A percentile compares a stretch with the other conserved stretches of the same genome.
Evolutionary conservation across 371 early-diverging fungal genomes (phyloP).

Genomic region (Conidiobolus incongruus): DNA sequence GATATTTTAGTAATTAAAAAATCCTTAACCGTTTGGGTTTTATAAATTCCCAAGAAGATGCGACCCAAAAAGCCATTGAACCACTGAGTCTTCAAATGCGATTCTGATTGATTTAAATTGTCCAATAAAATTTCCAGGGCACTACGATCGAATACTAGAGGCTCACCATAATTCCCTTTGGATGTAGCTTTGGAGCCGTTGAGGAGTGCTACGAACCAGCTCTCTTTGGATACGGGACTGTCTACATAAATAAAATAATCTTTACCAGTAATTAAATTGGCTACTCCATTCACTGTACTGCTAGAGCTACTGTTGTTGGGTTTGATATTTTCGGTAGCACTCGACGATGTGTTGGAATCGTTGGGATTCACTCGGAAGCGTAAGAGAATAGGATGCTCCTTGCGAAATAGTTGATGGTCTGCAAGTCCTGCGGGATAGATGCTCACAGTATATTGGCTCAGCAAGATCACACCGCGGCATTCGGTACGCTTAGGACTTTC

Average conservation of each 20-base stretch:
- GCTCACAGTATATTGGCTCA: constrained; percentile 34
- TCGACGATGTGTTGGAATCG: too few species aligned
- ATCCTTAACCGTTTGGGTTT: constrained; percentile 29
- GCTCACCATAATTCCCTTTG: constrained; percentile 9
- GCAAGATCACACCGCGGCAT: constrained; percentile 46
- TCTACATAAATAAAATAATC: constrained; percentile 27
- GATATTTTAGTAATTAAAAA: constrained; percentile 37
- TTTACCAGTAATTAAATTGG: too few species aligned
- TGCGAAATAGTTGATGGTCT: constrained; percentile 30
- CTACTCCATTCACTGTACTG: too few species aligned
- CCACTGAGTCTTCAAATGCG: constrained; percentile 53
- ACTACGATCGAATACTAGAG: constrained; percentile 22
- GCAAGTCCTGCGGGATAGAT: constrained; percentile 32
- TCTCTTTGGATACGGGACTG: constrained; percentile 63
- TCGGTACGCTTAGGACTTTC: constrained; percentile 58
- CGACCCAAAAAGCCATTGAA: constrained; percentile 75
- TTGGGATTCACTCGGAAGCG: too few species aligned
- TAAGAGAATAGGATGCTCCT: constrained; percentile 23
- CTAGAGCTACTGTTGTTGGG: too few species aligned
- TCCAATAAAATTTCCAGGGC: constrained; percentile 27
- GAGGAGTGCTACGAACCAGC: constrained; percentile 38
- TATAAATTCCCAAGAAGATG: constrained; percentile 40
- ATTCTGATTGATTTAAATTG: constrained; percentile 30
- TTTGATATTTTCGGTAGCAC: too few species aligned
- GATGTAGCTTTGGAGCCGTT: constrained; percentile 8